These are phyloP conservation scores for Wickerhamomyces subpelliculosus DNA, from an alignment of 805 yeast species.

Conservation along the genomic window DNA sequence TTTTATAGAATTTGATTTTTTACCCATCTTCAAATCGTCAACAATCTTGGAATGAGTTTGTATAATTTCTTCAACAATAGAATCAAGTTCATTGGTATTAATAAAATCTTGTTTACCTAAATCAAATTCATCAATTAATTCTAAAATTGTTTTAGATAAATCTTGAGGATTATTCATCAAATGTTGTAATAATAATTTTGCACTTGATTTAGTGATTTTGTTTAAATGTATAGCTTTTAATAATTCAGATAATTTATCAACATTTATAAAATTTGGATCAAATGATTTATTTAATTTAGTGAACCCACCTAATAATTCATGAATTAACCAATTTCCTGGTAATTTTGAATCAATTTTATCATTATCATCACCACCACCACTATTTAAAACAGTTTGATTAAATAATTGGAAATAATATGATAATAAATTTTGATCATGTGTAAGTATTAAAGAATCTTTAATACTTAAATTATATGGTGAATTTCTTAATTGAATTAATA, in stretches of 20 bases:
- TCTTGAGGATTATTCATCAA: slow-evolving; percentile 44
- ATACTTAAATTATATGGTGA: slow-evolving; percentile 51
- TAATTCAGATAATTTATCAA: slow-evolving; percentile 45
- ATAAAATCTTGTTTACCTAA: slow-evolving; percentile 33
- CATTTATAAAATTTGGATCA: slow-evolving; percentile 26
- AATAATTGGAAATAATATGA: slow-evolving; percentile 46
- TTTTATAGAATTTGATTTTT: slow-evolving; percentile 58
- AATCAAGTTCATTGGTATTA: slow-evolving; percentile 23
- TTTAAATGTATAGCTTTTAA: slow-evolving; percentile 39
- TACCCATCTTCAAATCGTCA: slow-evolving; percentile 47
- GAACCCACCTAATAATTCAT: slow-evolving; percentile 69
- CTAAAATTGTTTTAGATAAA: slow-evolving; percentile 25
- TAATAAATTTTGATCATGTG: slow-evolving; percentile 43
- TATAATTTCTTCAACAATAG: slow-evolving; percentile 31
- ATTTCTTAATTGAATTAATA: slow-evolving; percentile 36
- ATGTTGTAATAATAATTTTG: slow-evolving; percentile 56
- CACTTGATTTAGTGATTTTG: slow-evolving; percentile 58
- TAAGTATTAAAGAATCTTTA: slow-evolving; percentile 69
- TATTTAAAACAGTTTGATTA: slow-evolving; percentile 16
- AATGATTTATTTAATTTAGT: slow-evolving; percentile 40
- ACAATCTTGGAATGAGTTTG: slow-evolving; percentile 45
- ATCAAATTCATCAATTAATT: slow-evolving; percentile 49
- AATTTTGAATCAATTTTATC: slow-evolving; percentile 26
- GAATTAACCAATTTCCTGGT: slow-evolving; percentile 75
- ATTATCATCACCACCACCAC: no score